Base-by-base conservation (phyloP, 2,329 filamentous ascomycete genomes). In the Paraphoma sp. region DNA sequence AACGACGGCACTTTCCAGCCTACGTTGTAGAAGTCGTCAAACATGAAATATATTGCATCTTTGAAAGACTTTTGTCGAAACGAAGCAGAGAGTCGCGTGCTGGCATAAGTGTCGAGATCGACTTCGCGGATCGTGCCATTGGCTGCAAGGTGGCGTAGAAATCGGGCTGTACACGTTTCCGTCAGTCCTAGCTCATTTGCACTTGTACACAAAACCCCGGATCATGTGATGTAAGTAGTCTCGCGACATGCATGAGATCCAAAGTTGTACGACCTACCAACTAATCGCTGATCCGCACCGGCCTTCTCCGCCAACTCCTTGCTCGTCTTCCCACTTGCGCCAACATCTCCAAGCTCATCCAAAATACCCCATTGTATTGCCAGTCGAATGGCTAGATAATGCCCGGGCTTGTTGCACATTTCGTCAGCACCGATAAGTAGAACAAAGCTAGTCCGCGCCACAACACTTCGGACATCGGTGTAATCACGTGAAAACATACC, bases 341-440 rank as follows among this genome's bases (percentile, higher is more conserved):
- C 56, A 43, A 52, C 45, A 31, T 52, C 48, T 17, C 56, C 51
- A 12, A 58, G 45, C 40, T 47, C 48, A 1, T 58, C 56, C 7
- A 58, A 58, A 18, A 54, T 41, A 23, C 52, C 52, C 56, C 56
- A 58, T 52, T 58, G 56, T 42, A 58, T 51, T n/a, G 51, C 56
- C 3, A 58, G 48, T 23, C 56, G 56, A 9, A 55, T 58, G 14
- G 44, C 56, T 12, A 58, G 40, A 55, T 58, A 58, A 42, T 58
- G 56, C 5, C 51, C 51, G 29, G 56, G 51, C 56, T 58, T 23
- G 2, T 23, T 9, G 29, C 40, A 54, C 33, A 8, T 4, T 11
- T 16, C 14, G 33, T 58, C 46, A 57, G 51, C 47, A 18, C 54
- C 18, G 31, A 38, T 38, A 23, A 23, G 23, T 23, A 23, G 23